A percentile compares a stretch with the other conserved stretches of the same genome.
Conservation (phyloP, 2,329 filamentous ascomycete species). For the Aaosphaeria pasadenensis region DNA sequence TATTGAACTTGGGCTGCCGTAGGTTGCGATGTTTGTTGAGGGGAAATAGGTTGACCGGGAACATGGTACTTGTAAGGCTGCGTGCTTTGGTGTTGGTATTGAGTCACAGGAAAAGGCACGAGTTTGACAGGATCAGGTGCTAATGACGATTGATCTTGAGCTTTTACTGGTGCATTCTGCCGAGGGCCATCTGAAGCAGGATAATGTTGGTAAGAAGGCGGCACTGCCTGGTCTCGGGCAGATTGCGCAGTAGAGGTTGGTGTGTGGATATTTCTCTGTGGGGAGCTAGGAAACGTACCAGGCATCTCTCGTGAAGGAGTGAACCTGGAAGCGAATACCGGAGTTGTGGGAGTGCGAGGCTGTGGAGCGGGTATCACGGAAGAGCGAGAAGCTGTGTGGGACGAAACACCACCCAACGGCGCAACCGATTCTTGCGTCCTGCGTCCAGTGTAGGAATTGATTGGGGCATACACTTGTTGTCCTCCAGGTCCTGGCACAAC, state of each 20-base stretch:
- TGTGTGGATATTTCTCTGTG: conserved; percentile 15
- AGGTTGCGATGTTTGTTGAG: not conserved
- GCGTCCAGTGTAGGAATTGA: conserved; percentile 40
- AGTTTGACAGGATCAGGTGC: conserved; percentile 18
- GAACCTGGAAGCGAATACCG: too few species aligned
- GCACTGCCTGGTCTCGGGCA: too few species aligned
- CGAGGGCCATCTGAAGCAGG: too few species aligned
- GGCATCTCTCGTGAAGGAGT: conserved; percentile 31
- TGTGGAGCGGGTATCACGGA: too few species aligned
- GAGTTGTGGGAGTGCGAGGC: too few species aligned
- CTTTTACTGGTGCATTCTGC: conserved; percentile 4
- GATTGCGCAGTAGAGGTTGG: conserved; percentile 11
- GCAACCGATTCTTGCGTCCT: conserved; percentile 34
- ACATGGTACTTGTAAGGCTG: conserved; percentile 33
- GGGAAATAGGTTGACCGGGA: conserved; percentile 23
- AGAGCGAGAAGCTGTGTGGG: too few species aligned
- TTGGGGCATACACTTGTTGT: conserved; percentile 43
- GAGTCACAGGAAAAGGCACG: conserved; percentile 24
- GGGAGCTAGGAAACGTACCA: conserved; percentile 32
- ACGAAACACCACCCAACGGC: too few species aligned
- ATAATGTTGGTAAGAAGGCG: too few species aligned
- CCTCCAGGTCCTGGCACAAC: conserved; percentile 49
- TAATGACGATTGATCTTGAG: conserved; percentile 18
- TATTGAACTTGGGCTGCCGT: conserved; percentile 21
- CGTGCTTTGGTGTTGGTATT: conserved; percentile 17